Conservation (phyloP, 139 green algal genomes). For the Dunaliella primolecta region DNA sequence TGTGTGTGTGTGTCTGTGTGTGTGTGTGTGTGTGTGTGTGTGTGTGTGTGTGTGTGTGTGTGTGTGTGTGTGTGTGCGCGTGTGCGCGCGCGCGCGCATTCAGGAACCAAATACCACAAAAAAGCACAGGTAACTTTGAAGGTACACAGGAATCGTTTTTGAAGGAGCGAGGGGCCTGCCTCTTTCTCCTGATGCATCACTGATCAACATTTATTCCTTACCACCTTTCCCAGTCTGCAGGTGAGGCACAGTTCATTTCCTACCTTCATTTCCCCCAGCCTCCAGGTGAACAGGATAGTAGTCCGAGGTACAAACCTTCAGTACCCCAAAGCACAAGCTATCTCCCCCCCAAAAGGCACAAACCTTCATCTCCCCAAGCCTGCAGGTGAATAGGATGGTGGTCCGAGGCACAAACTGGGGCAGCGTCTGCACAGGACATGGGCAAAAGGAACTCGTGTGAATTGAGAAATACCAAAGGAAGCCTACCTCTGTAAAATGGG, state of each 20-base stretch:
- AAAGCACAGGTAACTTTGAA: no score
- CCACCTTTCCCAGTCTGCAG: no score
- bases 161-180: no score
- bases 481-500: no score
- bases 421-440: conserved; percentile 36
- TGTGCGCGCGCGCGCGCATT: neutral
- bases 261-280: conserved; percentile 56
- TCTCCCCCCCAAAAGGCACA: no score
- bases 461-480: no score
- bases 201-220: no score
- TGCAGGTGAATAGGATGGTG: conserved; percentile 58
- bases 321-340: no score
- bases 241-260: no score
- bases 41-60: conserved; percentile 20
- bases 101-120: no score
- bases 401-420: conserved; percentile 64
- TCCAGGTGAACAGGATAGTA: conserved; percentile 58
- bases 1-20: conserved; percentile 20
- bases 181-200: no score
- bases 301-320: conserved; percentile 58
- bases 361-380: conserved; percentile 56
- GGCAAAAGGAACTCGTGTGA: neutral
- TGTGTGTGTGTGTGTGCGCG: neutral
- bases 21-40: conserved; percentile 18
- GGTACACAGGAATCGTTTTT: no score